A percentile compares a stretch with the other conserved stretches of the same genome.
Evolutionary conservation across 148 eudicot species (phyloP).

Genomic region (Vaccinium macrocarpon): DNA sequence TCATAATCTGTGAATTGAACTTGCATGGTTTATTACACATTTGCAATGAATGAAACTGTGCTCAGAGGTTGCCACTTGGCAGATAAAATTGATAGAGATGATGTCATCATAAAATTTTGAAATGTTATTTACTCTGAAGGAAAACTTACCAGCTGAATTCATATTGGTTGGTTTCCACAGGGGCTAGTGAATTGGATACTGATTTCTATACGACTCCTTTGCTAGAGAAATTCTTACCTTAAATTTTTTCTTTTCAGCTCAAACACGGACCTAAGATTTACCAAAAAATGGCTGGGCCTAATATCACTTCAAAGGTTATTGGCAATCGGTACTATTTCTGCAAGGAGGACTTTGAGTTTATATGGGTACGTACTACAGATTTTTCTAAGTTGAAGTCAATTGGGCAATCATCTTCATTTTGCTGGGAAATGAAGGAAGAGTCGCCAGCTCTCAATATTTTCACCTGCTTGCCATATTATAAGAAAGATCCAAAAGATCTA

Average conservation of each 20-base stretch:
- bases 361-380: conserved; percentile 91
- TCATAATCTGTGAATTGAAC: neutral
- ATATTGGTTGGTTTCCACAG: neutral
- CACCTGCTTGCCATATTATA: conserved; percentile 48
- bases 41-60: neutral
- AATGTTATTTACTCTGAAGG: neutral
- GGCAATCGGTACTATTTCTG: conserved; percentile 74
- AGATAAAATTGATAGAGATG: neutral
- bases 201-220: neutral
- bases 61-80: neutral
- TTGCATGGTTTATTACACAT: neutral
- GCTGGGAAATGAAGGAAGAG: conserved; percentile 62
- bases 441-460: conserved; percentile 37
- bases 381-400: conserved; percentile 60
- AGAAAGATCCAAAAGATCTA: conserved; percentile 42
- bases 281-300: conserved; percentile 62
- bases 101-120: neutral
- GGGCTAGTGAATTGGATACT: conserved; percentile 1
- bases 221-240: neutral
- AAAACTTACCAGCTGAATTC: conserved; percentile 4
- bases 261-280: conserved; percentile 82
- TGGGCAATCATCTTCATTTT: conserved; percentile 70
- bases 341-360: conserved; percentile 74
- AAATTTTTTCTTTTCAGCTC: conserved; percentile 45
- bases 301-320: conserved; percentile 48